These are phyloP conservation scores for Speleostelium caveatum DNA, from an alignment of 78 protist genomes.

Conservation along the genomic window DNA sequence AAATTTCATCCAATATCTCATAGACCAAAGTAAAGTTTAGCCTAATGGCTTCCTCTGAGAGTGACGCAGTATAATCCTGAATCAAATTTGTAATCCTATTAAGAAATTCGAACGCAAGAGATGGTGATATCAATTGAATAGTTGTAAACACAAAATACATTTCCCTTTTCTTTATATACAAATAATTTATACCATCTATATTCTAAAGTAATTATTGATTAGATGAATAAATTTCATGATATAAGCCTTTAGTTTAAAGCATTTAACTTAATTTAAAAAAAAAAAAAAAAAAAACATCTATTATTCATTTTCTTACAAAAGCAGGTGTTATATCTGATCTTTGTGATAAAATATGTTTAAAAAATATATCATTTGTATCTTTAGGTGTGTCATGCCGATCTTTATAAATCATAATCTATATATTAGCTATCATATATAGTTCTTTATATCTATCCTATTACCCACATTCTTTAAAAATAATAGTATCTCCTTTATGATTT, in stretches of 20 bases:
- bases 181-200: constrained; percentile 86
- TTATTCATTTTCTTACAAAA: constrained; percentile 39
- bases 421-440: too few species aligned
- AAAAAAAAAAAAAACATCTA: too few species aligned
- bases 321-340: constrained; percentile 63
- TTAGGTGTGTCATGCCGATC: constrained; percentile 77
- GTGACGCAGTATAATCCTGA: constrained; percentile 79
- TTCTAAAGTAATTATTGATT: background rate
- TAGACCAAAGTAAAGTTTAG: constrained; percentile 93
- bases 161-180: constrained; percentile 72
- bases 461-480: constrained; percentile 88
- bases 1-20: constrained; percentile 94
- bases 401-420: background rate
- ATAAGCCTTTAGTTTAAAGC: background rate
- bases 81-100: constrained; percentile 76
- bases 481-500: constrained; percentile 89
- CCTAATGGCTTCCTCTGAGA: constrained; percentile 89
- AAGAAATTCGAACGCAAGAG: constrained; percentile 86
- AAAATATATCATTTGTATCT: constrained; percentile 85
- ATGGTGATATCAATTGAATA: constrained; percentile 85
- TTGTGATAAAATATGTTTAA: constrained; percentile 67
- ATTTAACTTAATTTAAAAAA: background rate
- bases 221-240: background rate
- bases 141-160: constrained; percentile 90
- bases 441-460: background rate